These are phyloP conservation scores for Pleurotus salmoneostramineus DNA, from an alignment of 768 basidiomycete genomes.

Conservation along the genomic window DNA sequence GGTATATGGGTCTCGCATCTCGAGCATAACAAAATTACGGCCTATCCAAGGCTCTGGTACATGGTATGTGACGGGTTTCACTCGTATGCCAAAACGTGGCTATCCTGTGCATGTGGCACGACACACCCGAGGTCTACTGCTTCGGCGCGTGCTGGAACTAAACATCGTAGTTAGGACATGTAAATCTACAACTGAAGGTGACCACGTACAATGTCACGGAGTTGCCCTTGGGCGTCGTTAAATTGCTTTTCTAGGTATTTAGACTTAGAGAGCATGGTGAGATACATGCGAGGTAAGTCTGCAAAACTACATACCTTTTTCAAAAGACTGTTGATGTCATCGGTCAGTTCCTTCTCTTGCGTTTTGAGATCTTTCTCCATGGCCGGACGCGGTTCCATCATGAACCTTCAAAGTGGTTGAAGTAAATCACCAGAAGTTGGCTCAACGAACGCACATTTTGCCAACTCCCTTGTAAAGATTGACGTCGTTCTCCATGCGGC, in stretches of 20 bases:
- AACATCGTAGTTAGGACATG: neutral
- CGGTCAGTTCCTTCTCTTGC: constrained; percentile 80
- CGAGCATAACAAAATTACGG: no score
- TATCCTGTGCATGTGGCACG: neutral
- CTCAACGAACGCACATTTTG: constrained; percentile 63
- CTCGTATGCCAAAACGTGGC: neutral
- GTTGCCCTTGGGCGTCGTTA: constrained; percentile 82
- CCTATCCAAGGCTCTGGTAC: no score
- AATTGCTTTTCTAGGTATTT: constrained; percentile 95
- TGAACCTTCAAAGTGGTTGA: constrained; percentile 58
- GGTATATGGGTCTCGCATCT: no score
- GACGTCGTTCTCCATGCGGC: constrained; percentile 62
- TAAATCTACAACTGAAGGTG: neutral
- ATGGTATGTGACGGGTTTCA: neutral
- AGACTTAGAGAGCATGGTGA: constrained; percentile 40
- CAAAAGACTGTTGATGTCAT: constrained; percentile 75
- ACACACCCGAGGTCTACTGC: constrained; percentile 12
- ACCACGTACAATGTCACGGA: constrained; percentile 74
- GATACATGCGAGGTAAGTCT: neutral
- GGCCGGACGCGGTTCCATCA: constrained; percentile 75
- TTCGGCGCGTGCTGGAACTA: constrained; percentile 37
- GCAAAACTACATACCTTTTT: constrained; percentile 68
- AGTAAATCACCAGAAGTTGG: neutral
- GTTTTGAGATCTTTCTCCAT: constrained; percentile 74
- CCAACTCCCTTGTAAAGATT: constrained; percentile 94